Base-by-base conservation (phyloP, 306 rosid species). In the Lablab purpureus region DNA sequence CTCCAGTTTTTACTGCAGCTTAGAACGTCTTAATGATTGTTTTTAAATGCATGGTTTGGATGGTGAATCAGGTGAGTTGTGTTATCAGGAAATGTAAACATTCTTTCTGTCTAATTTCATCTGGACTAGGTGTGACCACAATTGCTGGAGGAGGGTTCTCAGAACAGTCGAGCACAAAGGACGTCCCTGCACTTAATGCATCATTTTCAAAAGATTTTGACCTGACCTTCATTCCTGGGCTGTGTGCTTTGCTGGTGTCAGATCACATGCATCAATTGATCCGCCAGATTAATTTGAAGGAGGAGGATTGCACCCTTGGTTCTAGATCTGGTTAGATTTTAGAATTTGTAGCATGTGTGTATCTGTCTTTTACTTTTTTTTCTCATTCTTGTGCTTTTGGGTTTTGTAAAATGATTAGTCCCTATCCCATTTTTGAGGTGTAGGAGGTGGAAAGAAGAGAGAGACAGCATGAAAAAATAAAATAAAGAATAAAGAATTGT, bases 131-230 rank as follows among this genome's bases (percentile, higher is more conserved):
- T 83, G 97, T 90, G 49, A 89, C 86, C 47, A 91, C 97, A 36
- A 86, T 91, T 87, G 97, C 93, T 49, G 97, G 97, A 54, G 96
- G 96, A 58, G 89, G 86, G 67, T 74, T 63, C 66, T 63, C 89
- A 17, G 78, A 25, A 25, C 76, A 82, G 85, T 30, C 73, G 13
- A 89, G 85, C 52, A 59, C 4, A 19, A 70, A 59, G 65, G 92
- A 90, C 80, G 94, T 92, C 36, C 92, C 92, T 19, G 93, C 89
- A 13, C 92, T 80, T 62, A 90, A 87, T 72, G 91, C 89, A 22
- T 67, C 93, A 7, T 89, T 92, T 79, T 89, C 96, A 7, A 0
- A 25, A 3, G 85, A 86, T 71, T 86, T 87, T 74, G 93, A 90
- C 87, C 55, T 92, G 40, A 55, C 83, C 76, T 92, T 89, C 70